Base-by-base conservation (phyloP, 805 yeast species). In the Ogataea angusta region DNA sequence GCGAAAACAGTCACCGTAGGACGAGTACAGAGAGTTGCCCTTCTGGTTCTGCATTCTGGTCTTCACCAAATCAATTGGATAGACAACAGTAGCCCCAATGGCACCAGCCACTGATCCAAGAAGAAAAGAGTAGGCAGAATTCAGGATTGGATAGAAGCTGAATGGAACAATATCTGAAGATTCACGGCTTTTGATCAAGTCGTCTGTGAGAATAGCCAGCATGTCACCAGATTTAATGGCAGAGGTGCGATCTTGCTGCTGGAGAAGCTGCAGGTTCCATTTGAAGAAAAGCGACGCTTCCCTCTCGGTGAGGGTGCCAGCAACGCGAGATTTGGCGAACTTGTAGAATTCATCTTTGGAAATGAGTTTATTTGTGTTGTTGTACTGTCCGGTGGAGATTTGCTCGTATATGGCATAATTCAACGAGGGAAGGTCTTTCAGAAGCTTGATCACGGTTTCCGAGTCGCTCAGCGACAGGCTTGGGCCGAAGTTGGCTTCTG, bases 11-110 rank as follows among this genome's bases (percentile, higher is more conserved):
- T 91, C 97, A 17, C 81, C 46, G 7, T 96, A 89, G 56, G 85
- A 88, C 47, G 75, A 77, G 65, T 91, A 91, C 34, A 80, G 67
- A 1, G 82, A 67, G 36, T 76, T 71, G 45, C 79, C 78, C 50
- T 88, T 78, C 68, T 91, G 98, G 46, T 95, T 95, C 68, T 91
- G 99, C 95, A 91, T 88, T 63, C 98, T 79, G 5, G 99, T 91
- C 68, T 91, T 91, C 49, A 91, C 89, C 61, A 93, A 72, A 66
- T 91, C 99, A 51, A 93, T 93, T 23, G 99, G 99, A 62, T 91
- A 91, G 31, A 91, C 99, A 12, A 85, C 86, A 5, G 96, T 87
- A n/a, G 99, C 97, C 47, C 99, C 99, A 64, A 91, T 80, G 53
- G 96, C 93, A 44, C 99, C 99, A 23, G 99, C 98, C 36, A 90